Evolutionary conservation across 1,139 yeast species (phyloP).

Genomic region (Kazachstania sp.): DNA sequence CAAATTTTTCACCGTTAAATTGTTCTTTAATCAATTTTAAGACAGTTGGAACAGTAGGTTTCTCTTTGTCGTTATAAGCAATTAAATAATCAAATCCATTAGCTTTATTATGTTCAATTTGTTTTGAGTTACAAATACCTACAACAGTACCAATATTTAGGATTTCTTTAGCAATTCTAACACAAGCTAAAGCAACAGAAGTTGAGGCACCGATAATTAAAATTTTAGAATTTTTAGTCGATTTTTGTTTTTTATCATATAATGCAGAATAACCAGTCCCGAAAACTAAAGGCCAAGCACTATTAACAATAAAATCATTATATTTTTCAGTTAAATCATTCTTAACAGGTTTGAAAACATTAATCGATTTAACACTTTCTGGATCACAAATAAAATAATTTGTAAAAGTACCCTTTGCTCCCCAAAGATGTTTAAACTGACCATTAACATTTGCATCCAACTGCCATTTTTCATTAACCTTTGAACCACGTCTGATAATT

Average conservation of each 20-base stretch:
- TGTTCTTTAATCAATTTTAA: constrained; percentile 30
- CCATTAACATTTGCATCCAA: constrained; percentile 26
- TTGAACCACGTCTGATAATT: constrained; percentile 20
- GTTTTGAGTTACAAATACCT: constrained; percentile 37
- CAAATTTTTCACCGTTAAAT: constrained; percentile 36
- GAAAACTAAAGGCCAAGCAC: constrained; percentile 27
- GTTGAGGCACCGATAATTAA: constrained; percentile 30
- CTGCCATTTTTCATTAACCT: constrained; percentile 18
- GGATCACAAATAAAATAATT: constrained; percentile 26
- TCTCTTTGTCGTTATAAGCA: constrained; percentile 38
- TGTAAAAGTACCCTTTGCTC: constrained; percentile 22
- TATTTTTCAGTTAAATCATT: constrained; percentile 1
- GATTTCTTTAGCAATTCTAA: constrained; percentile 27
- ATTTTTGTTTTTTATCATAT: constrained; percentile 14
- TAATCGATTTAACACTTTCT: constrained; percentile 3
- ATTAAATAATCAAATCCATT: constrained; percentile 47
- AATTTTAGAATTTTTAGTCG: constrained; percentile 19
- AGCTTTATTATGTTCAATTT: constrained; percentile 36
- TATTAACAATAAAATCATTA: constrained; percentile 17
- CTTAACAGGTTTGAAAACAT: constrained; percentile 14
- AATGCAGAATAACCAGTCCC: constrained; percentile 25
- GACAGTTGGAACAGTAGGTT: constrained; percentile 27
- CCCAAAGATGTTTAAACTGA: constrained; percentile 13
- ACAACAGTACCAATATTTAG: constrained; percentile 31
- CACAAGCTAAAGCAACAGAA: constrained; percentile 22